A percentile compares a stretch with the other conserved stretches of the same genome.
Conservation (phyloP, 768 basidiomycete species). For the Boletus vermiculosoides region DNA sequence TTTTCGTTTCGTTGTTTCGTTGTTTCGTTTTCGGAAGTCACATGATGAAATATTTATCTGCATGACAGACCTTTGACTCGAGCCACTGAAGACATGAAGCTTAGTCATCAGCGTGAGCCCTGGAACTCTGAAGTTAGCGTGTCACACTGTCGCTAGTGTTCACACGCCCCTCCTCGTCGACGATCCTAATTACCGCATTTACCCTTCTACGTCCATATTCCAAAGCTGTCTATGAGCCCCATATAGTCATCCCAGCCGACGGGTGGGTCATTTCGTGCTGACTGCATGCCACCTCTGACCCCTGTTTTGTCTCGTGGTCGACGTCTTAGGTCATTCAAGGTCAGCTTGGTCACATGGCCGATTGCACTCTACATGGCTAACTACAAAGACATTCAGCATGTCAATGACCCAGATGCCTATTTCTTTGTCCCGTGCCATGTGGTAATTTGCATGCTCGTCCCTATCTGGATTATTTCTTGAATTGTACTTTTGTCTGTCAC, state of each 20-base stretch:
- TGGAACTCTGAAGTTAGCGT: no score
- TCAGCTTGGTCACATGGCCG: constrained; percentile 63
- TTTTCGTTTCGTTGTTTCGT: no score
- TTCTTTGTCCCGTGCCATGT: constrained; percentile 90
- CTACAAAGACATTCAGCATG: constrained; percentile 56
- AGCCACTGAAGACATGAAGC: no score
- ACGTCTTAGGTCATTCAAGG: constrained; percentile 53
- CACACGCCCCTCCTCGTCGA: no score
- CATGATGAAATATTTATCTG: no score
- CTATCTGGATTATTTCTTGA: constrained; percentile 94
- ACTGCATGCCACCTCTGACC: neutral
- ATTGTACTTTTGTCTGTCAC: constrained; percentile 76
- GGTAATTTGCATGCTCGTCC: constrained; percentile 78
- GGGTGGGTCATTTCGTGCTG: constrained; percentile 32
- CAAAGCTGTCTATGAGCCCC: constrained; percentile 85
- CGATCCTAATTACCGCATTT: constrained; percentile 70
- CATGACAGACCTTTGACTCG: no score
- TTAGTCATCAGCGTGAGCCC: no score
- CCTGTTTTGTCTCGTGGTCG: constrained; percentile 39
- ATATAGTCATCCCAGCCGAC: constrained; percentile 61
- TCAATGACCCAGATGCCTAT: constrained; percentile 89
- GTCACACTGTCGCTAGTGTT: no score
- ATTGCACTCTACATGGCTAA: constrained; percentile 59
- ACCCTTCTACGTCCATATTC: constrained; percentile 84
- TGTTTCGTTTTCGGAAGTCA: no score